Percentiles rank a stretch among this genome's conserved stretches.
Evolutionary conservation across 345 rosid genomes (phyloP).

Genomic region (Aquilaria yunnanensis): DNA sequence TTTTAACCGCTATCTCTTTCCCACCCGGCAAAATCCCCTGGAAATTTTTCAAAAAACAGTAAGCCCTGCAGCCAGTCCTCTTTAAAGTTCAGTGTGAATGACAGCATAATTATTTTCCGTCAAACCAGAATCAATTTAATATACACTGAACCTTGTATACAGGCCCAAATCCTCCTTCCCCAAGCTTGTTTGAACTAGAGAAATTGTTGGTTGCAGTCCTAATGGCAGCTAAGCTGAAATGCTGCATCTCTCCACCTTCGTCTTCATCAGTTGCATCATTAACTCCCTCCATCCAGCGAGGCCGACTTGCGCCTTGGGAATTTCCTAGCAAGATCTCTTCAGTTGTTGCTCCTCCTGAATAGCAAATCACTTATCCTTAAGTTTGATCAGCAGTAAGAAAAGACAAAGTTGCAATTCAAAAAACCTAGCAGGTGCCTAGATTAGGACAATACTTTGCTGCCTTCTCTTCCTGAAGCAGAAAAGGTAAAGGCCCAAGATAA

Average conservation of each 20-base stretch:
- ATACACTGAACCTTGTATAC: constrained; percentile 33
- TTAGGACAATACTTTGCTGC: constrained; percentile 14
- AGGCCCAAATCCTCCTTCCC: constrained; percentile 53
- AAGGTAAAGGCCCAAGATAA: constrained; percentile 21
- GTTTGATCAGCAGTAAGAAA: not conserved
- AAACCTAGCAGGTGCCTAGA: not conserved
- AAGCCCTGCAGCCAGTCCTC: not conserved
- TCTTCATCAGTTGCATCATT: constrained; percentile 15
- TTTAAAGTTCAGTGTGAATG: no score
- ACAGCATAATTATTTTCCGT: no score
- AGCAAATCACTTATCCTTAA: not conserved
- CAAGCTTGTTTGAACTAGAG: constrained; percentile 38
- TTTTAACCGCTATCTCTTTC: constrained; percentile 42
- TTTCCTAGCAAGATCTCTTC: constrained; percentile 18
- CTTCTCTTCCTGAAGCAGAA: constrained; percentile 21
- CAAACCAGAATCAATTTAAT: not conserved
- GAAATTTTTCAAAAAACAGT: not conserved
- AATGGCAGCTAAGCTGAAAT: constrained; percentile 18
- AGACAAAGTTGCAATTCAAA: not conserved
- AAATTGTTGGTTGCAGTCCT: constrained; percentile 35
- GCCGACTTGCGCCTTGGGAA: constrained; percentile 7
- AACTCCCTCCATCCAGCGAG: constrained; percentile 4
- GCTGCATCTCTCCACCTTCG: constrained; percentile 20
- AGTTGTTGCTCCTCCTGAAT: constrained; percentile 19
- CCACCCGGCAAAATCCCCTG: constrained; percentile 42